Percentiles rank a stretch among this genome's conserved stretches.
Conservation (phyloP, 1,284 basidiomycete species). For the Abortiporus biennis region DNA sequence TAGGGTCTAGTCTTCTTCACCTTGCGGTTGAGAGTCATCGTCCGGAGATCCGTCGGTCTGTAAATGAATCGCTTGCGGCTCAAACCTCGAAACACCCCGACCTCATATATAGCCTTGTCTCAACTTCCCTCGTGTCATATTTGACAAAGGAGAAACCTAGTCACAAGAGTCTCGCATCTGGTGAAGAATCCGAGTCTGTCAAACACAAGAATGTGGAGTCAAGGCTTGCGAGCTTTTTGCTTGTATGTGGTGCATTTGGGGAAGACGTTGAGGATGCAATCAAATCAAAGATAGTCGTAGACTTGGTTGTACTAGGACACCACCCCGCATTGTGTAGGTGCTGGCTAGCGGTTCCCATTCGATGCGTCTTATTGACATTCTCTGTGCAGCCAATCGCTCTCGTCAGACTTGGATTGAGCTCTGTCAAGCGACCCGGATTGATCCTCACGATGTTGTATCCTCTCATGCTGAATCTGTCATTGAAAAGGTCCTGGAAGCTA, state of each 20-base stretch:
- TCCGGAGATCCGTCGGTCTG: conserved; percentile 45
- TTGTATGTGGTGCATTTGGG: conserved; percentile 38
- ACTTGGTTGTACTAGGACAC: conserved; percentile 68
- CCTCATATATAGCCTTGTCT: conserved; percentile 45
- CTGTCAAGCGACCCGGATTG: conserved; percentile 60
- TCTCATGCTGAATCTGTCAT: conserved; percentile 46
- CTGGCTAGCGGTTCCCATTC: not conserved
- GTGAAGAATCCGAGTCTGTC: conserved; percentile 27
- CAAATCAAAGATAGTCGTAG: conserved; percentile 41
- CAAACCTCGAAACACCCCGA: conserved; percentile 30
- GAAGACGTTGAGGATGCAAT: conserved; percentile 31
- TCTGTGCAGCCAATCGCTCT: conserved; percentile 39
- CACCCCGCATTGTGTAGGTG: conserved; percentile 60
- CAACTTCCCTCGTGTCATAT: conserved; percentile 47
- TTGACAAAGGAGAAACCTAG: conserved; percentile 26
- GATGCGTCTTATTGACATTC: not conserved
- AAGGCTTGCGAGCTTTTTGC: conserved; percentile 43
- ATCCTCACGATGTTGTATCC: conserved; percentile 61
- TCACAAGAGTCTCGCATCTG: conserved; percentile 12
- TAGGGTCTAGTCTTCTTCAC: conserved; percentile 65
- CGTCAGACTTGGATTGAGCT: conserved; percentile 81
- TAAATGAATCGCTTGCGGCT: conserved; percentile 37
- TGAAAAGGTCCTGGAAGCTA: conserved; percentile 40
- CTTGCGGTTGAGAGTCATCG: conserved; percentile 56
- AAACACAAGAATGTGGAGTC: conserved; percentile 38